Conservation (phyloP, 768 basidiomycete genomes). For the Lactifluus volemus region DNA sequence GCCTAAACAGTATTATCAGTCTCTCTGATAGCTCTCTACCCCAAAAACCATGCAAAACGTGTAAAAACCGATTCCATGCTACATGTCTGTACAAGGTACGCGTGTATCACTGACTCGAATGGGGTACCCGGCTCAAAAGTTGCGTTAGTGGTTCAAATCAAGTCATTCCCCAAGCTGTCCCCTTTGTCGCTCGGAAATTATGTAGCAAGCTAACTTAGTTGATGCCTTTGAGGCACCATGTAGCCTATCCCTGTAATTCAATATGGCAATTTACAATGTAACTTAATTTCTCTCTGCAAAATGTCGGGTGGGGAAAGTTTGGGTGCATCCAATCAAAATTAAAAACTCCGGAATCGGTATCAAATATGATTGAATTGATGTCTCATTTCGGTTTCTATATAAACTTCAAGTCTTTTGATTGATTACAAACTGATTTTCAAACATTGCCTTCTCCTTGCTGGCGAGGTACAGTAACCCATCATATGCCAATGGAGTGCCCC, state of each 20-base stretch:
- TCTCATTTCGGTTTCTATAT: too few relatives aligned
- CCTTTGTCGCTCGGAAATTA: constrained; percentile 78
- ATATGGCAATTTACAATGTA: too few relatives aligned
- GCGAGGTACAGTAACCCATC: too few relatives aligned
- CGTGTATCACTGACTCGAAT: background rate
- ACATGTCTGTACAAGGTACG: constrained; percentile 82
- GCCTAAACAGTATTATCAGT: constrained; percentile 64
- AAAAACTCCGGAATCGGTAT: too few relatives aligned
- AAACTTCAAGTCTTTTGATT: too few relatives aligned
- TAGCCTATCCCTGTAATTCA: background rate
- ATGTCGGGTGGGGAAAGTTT: too few relatives aligned
- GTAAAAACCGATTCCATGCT: constrained; percentile 90
- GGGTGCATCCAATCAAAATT: too few relatives aligned
- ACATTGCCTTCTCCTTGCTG: too few relatives aligned
- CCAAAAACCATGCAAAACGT: constrained; percentile 86
- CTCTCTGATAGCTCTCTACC: constrained; percentile 84
- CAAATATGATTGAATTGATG: too few relatives aligned
- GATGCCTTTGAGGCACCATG: background rate
- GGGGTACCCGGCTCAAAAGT: background rate
- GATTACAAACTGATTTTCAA: too few relatives aligned
- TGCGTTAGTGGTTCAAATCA: constrained; percentile 73
- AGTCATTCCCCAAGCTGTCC: constrained; percentile 91
- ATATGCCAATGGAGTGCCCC: too few relatives aligned
- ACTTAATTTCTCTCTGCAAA: too few relatives aligned
- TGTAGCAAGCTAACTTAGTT: constrained; percentile 26